A percentile compares a stretch with the other conserved stretches of the same genome.
Evolutionary conservation across 2,329 filamentous ascomycete genomes (phyloP).

Genomic region (Aspergillus vadensis): DNA sequence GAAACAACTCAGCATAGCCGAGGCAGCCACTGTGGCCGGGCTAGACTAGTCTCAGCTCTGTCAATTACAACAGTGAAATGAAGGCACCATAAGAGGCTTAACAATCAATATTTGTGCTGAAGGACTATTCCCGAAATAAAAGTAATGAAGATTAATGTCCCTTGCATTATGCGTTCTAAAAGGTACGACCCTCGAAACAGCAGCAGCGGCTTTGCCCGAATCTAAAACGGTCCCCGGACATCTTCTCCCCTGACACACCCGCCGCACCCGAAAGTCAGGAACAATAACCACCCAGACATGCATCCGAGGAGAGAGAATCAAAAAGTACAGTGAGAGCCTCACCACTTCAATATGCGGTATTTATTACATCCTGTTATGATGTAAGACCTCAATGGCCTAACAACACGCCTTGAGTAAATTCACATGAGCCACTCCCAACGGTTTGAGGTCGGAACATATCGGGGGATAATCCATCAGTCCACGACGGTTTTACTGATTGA

Average conservation of each 20-base stretch:
- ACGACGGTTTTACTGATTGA: neutral
- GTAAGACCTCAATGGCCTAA: neutral
- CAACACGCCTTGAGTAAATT: neutral
- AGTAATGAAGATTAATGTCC: neutral
- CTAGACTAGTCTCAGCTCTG: neutral
- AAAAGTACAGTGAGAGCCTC: neutral
- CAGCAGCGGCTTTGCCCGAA: no score
- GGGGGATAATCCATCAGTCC: neutral
- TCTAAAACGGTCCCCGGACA: no score
- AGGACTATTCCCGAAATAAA: no score
- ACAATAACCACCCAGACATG: neutral
- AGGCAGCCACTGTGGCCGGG: neutral
- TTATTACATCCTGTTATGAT: neutral
- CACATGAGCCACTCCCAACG: neutral
- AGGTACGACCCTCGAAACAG: no score
- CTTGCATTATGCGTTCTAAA: neutral
- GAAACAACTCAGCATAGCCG: constrained; percentile 3
- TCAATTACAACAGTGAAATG: neutral
- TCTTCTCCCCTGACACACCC: neutral
- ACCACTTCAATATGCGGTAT: neutral
- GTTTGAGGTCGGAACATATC: neutral
- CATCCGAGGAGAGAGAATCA: neutral
- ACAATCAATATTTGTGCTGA: neutral
- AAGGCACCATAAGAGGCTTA: neutral
- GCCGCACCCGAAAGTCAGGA: neutral